These are phyloP conservation scores for Pyricularia grisea DNA, from an alignment of 2,329 filamentous ascomycete genomes.

Conservation along the genomic window DNA sequence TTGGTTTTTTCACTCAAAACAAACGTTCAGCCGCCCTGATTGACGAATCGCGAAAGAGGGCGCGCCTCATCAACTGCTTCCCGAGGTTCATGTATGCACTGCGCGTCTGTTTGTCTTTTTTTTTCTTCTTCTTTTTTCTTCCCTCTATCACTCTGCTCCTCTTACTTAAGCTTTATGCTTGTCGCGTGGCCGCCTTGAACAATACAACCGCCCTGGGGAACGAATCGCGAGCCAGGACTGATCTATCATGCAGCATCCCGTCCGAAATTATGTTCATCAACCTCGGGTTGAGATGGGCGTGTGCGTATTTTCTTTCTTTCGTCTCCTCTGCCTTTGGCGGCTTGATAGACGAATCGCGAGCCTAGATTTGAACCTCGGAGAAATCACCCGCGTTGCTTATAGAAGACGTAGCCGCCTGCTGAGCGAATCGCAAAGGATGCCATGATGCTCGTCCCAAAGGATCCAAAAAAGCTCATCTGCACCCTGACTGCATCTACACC, in stretches of 20 bases:
- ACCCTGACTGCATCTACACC: not conserved
- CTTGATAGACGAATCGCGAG: not conserved
- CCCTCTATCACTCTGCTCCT: no score
- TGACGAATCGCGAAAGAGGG: not conserved
- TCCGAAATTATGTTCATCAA: not conserved
- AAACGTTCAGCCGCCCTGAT: not conserved
- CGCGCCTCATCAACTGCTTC: not conserved
- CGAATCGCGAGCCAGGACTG: not conserved
- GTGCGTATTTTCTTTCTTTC: not conserved
- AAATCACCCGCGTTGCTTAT: not conserved
- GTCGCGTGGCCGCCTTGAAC: not conserved
- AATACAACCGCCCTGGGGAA: not conserved
- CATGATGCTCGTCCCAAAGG: not conserved
- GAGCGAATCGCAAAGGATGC: not conserved
- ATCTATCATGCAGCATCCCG: not conserved
- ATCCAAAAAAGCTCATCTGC: not conserved
- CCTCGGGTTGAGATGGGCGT: not conserved
- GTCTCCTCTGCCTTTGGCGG: not conserved
- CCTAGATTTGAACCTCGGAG: not conserved
- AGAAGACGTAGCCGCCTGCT: not conserved
- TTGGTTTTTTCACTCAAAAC: not conserved
- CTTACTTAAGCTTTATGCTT: not conserved
- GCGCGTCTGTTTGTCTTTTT: not conserved
- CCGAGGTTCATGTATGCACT: not conserved
- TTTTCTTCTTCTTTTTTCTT: not conserved